Conservation (phyloP, 78 protist genomes). For the Speleostelium caveatum region DNA sequence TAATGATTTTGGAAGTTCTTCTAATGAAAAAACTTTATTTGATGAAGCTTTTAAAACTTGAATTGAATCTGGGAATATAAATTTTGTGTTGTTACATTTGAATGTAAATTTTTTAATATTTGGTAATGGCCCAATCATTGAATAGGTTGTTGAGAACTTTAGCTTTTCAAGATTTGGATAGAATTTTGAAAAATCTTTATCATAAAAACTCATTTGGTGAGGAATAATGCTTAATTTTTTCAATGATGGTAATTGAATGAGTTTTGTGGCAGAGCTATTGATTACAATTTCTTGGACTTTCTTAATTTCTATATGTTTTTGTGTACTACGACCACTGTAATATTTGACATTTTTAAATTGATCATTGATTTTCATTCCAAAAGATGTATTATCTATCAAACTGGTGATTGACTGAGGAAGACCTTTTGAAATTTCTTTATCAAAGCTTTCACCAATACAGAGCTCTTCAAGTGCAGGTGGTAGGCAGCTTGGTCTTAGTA, state of each 20-base stretch:
- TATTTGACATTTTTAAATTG: not conserved
- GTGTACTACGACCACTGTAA: not conserved
- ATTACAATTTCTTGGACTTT: not conserved
- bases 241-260: not conserved
- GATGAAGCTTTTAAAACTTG: not conserved
- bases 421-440: not conserved
- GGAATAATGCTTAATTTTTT: not conserved
- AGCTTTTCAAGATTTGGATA: not conserved
- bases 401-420: not conserved
- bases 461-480: not conserved
- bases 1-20: not conserved
- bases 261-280: not conserved
- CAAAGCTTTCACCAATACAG: not conserved
- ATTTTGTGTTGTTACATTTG: not conserved
- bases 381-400: not conserved
- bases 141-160: not conserved
- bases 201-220: not conserved
- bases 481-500: not conserved
- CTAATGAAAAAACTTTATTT: not conserved
- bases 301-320: not conserved
- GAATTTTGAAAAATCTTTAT: not conserved
- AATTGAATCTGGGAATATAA: not conserved
- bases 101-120: not conserved
- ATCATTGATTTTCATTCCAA: not conserved
- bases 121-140: not conserved